Evolutionary conservation across 352 stramenopile species (phyloP), one percentile per base, ranked within the genome.

Genomic region (Peronospora destructor): DNA sequence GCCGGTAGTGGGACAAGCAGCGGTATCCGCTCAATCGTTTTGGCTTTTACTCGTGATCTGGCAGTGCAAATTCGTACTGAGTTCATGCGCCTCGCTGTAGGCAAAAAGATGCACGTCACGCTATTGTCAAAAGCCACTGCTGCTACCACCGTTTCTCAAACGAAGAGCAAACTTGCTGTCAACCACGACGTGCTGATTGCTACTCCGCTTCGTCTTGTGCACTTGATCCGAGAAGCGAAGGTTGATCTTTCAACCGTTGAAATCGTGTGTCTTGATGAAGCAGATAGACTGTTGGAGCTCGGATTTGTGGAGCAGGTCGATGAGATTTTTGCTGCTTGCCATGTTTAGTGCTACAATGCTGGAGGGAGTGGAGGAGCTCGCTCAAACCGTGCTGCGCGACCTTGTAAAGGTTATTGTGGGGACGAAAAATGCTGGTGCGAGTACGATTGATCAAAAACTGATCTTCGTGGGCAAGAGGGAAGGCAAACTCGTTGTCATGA

Each of bases 381-480:
- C 96, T 11, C 83, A 98, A 64, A 97, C 82, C 3, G 88, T 99
- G 47, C 73, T 99, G 7, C 82, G 94, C 11, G 95, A 99, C 61
- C 95, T 95, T 28, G 71, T 99, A 29, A 85, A 95, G 64, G 76
- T 99, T 32, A 84, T 79, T n/a, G 94, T 99, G 30, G 95, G 95
- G 9, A 77, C 71, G 17, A 86, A 87, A 53, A 97, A 96, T 53
- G 74, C 91, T 6, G 90, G 84, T 33, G 86, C 91, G 9, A 58
- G 51, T 14, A 94, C 84, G 16, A 95, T 98, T 52, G 75, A 91
- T 16, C 94, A 98, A 59, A 79, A 90, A 54, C 84, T 99, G 16
- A 81, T 98, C 53, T 99, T 99, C 73, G 96, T 99, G 7, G 97
- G 97, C 39, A 91, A 97, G 43, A 97, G 99, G 68, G 94, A 99